These are phyloP conservation scores for Allomyces macrogynus DNA, from an alignment of 192 early-diverging fungal species.

Conservation along the genomic window DNA sequence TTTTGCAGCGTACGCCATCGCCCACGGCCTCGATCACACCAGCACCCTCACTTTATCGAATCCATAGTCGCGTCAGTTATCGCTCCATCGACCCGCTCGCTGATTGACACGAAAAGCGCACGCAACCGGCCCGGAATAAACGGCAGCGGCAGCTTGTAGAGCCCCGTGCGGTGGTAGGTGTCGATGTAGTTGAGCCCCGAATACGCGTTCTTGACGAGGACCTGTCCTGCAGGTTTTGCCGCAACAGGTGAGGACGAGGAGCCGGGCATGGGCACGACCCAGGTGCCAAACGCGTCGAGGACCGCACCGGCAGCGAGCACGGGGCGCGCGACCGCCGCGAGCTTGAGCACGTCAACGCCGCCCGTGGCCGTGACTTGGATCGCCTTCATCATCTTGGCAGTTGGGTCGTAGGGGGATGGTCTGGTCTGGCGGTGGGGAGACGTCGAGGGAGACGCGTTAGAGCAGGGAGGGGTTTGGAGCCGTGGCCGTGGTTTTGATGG, in stretches of 20 bases:
- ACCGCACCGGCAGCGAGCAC: constrained; percentile 11
- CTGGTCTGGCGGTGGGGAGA: constrained; percentile 1
- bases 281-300: no score
- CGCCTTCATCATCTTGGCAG: constrained; percentile 15
- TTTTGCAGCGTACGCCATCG: constrained; percentile 11
- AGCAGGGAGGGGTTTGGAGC: no score
- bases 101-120: neutral
- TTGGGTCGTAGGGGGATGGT: neutral
- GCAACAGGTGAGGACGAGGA: neutral
- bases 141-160: constrained; percentile 44
- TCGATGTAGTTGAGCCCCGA: constrained; percentile 82
- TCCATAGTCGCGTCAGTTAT: no score
- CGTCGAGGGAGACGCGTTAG: neutral
- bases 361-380: constrained; percentile 31
- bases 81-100: no score
- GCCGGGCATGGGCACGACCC: no score
- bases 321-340: constrained; percentile 26
- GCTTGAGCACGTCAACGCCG: constrained; percentile 32
- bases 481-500: no score
- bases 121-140: constrained; percentile 38
- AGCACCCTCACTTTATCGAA: constrained; percentile 34
- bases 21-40: constrained; percentile 65
- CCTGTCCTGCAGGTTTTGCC: constrained; percentile 9
- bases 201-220: constrained; percentile 55
- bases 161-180: constrained; percentile 65